phyloP scores from a whole-genome alignment of 2,329 filamentous ascomycete genomes.

The Fusarium sp. region DNA sequence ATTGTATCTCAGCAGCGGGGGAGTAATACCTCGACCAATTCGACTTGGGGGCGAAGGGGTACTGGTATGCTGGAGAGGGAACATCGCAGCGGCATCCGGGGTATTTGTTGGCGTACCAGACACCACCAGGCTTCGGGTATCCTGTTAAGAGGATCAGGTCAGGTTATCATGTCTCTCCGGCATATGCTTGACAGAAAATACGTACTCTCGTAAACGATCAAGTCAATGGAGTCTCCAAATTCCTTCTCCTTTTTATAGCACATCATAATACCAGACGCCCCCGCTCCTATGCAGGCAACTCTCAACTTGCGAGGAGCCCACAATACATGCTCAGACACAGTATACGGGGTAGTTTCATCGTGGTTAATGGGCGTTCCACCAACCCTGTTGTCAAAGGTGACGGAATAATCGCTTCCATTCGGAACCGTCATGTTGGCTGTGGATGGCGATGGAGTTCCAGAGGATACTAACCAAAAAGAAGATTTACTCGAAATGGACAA shows the following conservation, averaged over 20 bases:
- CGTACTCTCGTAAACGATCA: constrained; percentile 26
- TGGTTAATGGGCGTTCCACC: constrained; percentile 13
- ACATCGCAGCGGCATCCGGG: constrained; percentile 55
- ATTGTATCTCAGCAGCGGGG: constrained; percentile 56
- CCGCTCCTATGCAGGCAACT: constrained; percentile 23
- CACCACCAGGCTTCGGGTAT: constrained; percentile 48
- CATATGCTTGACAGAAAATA: not conserved
- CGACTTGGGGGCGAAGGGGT: constrained; percentile 61
- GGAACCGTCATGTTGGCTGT: constrained; percentile 9
- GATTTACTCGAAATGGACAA: not conserved
- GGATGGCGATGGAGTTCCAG: not conserved
- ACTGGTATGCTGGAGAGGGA: constrained; percentile 61
- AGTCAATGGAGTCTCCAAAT: constrained; percentile 21
- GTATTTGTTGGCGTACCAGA: constrained; percentile 56
- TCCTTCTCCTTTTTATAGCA: constrained; percentile 31
- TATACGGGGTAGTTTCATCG: not conserved
- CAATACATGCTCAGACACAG: constrained; percentile 17
- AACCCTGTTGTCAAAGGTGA: constrained; percentile 16
- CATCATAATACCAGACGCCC: constrained; percentile 26
- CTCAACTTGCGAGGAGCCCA: constrained; percentile 22
- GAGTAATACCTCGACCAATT: constrained; percentile 61
- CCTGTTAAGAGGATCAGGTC: not conserved
- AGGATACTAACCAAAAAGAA: not conserved
- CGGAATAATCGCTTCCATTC: constrained; percentile 12
- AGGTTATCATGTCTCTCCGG: not conserved